Base-by-base conservation (phyloP, 2,329 filamentous ascomycete species). In the Fusarium decemcellulare region DNA sequence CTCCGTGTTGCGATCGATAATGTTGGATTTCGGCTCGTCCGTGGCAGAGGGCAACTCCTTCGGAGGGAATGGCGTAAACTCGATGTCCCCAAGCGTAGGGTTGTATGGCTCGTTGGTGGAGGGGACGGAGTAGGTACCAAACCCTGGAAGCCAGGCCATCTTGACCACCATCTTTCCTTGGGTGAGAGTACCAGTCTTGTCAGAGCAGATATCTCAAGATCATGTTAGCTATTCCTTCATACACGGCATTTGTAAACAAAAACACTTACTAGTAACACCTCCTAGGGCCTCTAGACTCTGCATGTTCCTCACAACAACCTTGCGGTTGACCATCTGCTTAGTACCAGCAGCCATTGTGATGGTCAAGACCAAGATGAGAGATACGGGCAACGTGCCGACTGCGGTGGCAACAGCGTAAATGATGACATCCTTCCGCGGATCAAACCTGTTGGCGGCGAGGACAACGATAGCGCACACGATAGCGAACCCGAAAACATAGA, bases 331-430 rank as follows among this genome's bases (percentile, higher is more conserved):
- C 84, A 86, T 86, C 9, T 79, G 77, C 72, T 84, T 86, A n/a
- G 81, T 82, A 10, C 83, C 85, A 14, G 83, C 82, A 30, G 84
- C 83, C 76, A 88, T 86, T 8, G 87, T 88, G 63, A 89, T 88
- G n/a, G 87, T 89, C 48, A 89, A 77, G n/a, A 88, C 86, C n/a
- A 79, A 42, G 72, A 73, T 63, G 64, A 88, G 78, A 4, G 84
- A 82, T 14, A 83, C 83, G 0, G 78, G 84, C 40, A 86, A 81
- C 59, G 84, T 84, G 6, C 79, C 81, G 14, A 86, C 76, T 37
- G 79, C 80, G n/a, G 81, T 79, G 18, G 78, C 79, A 34, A 82
- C 79, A 18, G 78, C 81, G 55, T 81, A 82, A 51, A 82, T 77
- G 52, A 82, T 76, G 15, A 81, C 78, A 54, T 82, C 79, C 39